Evolutionary conservation across 306 rosid genomes (phyloP).

Genomic region (Chamaecrista fasciculata): DNA sequence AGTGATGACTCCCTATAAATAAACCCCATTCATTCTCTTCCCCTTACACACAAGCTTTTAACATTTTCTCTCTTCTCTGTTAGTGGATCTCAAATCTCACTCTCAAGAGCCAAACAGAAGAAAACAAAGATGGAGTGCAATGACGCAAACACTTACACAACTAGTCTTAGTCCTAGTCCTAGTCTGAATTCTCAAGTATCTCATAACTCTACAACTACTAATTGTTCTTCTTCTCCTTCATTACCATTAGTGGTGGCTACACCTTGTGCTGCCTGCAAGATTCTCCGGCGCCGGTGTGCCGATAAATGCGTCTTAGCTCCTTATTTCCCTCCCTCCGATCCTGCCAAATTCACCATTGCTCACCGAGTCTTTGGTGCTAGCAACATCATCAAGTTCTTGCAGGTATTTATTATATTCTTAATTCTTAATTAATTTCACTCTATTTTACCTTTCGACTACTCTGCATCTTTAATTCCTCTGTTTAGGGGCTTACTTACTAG

Average conservation of each 20-base stretch:
- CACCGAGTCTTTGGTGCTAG: constrained; percentile 97
- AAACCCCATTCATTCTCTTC: constrained; percentile 31
- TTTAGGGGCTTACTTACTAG: too few species aligned
- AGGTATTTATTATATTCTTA: too few species aligned
- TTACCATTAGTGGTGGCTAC: constrained; percentile 46
- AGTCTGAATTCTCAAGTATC: constrained; percentile 40
- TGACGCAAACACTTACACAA: constrained; percentile 44
- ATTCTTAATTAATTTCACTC: too few species aligned
- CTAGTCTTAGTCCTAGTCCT: too few species aligned
- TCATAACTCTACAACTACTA: constrained; percentile 41
- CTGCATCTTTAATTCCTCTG: too few species aligned
- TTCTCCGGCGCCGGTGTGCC: constrained; percentile 76
- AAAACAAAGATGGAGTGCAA: constrained; percentile 16
- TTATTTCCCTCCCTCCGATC: constrained; percentile 90
- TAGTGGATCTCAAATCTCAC: too few species aligned
- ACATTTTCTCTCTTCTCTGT: too few species aligned
- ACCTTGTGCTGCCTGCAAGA: constrained; percentile 97
- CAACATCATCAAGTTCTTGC: constrained; percentile 87
- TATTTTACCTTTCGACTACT: too few species aligned
- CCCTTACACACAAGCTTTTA: too few species aligned
- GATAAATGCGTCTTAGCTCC: constrained; percentile 88
- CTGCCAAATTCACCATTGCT: constrained; percentile 89
- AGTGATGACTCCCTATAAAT: constrained; percentile 29
- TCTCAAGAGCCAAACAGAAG: constrained; percentile 17
- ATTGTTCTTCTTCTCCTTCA: constrained; percentile 19